These are phyloP conservation scores for Penicillium chermesinum DNA, from an alignment of 495 filamentous ascomycete species.

Conservation along the genomic window DNA sequence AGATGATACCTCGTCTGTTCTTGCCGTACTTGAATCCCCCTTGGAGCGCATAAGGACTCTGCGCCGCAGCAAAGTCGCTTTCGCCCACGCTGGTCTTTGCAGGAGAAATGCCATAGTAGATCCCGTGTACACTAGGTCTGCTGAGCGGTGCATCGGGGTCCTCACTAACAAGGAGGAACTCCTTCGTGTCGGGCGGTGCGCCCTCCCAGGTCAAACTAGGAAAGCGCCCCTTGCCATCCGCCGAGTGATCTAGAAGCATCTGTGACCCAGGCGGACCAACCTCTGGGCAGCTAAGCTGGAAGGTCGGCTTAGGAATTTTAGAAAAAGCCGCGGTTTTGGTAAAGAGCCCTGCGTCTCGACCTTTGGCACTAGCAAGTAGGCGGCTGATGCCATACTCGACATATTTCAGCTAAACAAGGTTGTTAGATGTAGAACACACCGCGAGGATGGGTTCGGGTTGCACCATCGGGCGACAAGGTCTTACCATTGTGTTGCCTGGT, in stretches of 20 bases:
- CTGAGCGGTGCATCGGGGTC: constrained; percentile 48
- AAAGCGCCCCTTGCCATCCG: constrained; percentile 37
- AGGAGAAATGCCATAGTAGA: constrained; percentile 41
- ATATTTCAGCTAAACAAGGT: constrained; percentile 14
- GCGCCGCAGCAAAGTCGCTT: constrained; percentile 31
- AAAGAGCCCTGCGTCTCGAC: constrained; percentile 44
- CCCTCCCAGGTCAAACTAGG: constrained; percentile 40
- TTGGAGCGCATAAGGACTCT: constrained; percentile 22
- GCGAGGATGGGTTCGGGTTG: not conserved
- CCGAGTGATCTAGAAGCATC: constrained; percentile 36
- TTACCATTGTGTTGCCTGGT: not conserved
- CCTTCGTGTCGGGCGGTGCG: constrained; percentile 29
- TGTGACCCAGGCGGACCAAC: constrained; percentile 37
- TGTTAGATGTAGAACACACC: not conserved
- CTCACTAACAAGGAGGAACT: constrained; percentile 47
- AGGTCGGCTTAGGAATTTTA: constrained; percentile 32
- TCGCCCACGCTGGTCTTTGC: constrained; percentile 29
- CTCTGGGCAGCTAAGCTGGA: constrained; percentile 41
- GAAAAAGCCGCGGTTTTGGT: constrained; percentile 40
- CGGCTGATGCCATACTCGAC: constrained; percentile 36
- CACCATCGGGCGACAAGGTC: not conserved
- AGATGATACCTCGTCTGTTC: constrained; percentile 33
- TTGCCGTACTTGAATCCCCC: constrained; percentile 46
- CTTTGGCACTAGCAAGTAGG: constrained; percentile 29
- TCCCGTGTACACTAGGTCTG: constrained; percentile 41